phyloP scores from a whole-genome alignment of 2,329 filamentous ascomycete genomes.

The Sarocladium brachiariae region DNA sequence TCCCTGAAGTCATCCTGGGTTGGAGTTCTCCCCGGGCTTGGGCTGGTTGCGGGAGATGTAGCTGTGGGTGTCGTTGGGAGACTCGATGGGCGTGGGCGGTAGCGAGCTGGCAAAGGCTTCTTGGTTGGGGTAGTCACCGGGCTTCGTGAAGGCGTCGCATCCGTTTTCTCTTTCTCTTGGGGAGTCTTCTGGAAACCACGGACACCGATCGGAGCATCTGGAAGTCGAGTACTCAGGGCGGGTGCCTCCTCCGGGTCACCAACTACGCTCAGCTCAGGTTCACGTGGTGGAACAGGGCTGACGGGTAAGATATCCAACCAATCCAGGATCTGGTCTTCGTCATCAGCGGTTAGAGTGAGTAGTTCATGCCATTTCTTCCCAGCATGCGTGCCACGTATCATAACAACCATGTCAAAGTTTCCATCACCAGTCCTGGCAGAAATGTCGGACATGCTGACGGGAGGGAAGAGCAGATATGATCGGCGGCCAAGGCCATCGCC shows the following conservation, averaged over 20 bases:
- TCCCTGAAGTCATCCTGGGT: conserved; percentile 23
- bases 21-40: conserved; percentile 27
- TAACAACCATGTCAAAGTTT: conserved; percentile 69
- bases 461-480: conserved; percentile 84
- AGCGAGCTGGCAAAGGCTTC: conserved; percentile 18
- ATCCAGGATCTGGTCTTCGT: conserved; percentile 71
- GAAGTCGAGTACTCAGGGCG: conserved; percentile 11
- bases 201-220: conserved; percentile 26
- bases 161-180: not conserved
- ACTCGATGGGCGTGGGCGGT: conserved; percentile 18
- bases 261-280: conserved; percentile 27
- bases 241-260: conserved; percentile 24
- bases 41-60: conserved; percentile 18
- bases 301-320: conserved; percentile 76
- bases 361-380: conserved; percentile 76
- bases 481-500: conserved; percentile 58
- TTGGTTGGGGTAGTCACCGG: conserved; percentile 25
- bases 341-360: conserved; percentile 67
- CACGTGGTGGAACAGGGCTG: conserved; percentile 39
- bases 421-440: conserved; percentile 73
- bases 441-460: conserved; percentile 63
- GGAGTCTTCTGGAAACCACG: conserved; percentile 17
- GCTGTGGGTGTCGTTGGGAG: conserved; percentile 19
- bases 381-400: conserved; percentile 68
- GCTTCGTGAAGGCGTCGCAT: conserved; percentile 20